Evolutionary conservation across 225 moss, liverwort and hornwort genomes (phyloP).

Genomic region (Sphagnum tenellum): DNA sequence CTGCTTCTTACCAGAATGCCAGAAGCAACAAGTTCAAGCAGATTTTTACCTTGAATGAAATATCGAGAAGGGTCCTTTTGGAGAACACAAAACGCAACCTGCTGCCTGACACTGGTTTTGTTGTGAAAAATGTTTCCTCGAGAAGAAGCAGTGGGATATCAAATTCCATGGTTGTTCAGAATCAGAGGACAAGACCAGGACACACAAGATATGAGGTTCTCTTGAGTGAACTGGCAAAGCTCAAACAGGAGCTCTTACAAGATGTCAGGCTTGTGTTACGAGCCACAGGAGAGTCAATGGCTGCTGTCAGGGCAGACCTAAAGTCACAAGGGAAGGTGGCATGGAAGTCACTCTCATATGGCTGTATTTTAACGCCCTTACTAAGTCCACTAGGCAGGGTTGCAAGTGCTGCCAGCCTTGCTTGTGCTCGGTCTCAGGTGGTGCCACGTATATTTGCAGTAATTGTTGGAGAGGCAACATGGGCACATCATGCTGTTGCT

Average conservation of each 20-base stretch:
- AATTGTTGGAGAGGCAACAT: slow-evolving; percentile 69
- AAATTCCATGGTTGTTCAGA: background rate
- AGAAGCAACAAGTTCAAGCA: too few relatives aligned
- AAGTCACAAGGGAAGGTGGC: slow-evolving; percentile 34
- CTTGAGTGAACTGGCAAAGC: slow-evolving; percentile 16
- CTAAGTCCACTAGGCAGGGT: slow-evolving; percentile 57
- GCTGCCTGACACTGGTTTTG: too few relatives aligned
- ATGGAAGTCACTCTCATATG: slow-evolving; percentile 43
- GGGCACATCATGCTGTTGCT: slow-evolving; percentile 47
- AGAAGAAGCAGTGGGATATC: background rate
- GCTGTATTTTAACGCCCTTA: slow-evolving; percentile 28
- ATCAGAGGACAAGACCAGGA: background rate
- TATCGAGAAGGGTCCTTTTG: too few relatives aligned
- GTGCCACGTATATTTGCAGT: slow-evolving; percentile 79
- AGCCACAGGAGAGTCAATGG: slow-evolving; percentile 42
- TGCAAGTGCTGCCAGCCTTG: slow-evolving; percentile 70
- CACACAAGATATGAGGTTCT: slow-evolving; percentile 1
- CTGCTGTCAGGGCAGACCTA: slow-evolving; percentile 48
- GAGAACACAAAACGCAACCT: too few relatives aligned
- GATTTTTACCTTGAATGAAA: too few relatives aligned
- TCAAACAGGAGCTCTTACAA: slow-evolving; percentile 25
- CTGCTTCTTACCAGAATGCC: too few relatives aligned
- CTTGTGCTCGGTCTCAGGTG: slow-evolving; percentile 70
- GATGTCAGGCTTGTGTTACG: slow-evolving; percentile 47
- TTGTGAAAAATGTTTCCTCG: too few relatives aligned